Percentiles rank a stretch among this genome's conserved stretches.
These are phyloP conservation scores for Globisporangium paroecandrum DNA, from an alignment of 352 stramenopile genomes.

Conservation along the genomic window DNA sequence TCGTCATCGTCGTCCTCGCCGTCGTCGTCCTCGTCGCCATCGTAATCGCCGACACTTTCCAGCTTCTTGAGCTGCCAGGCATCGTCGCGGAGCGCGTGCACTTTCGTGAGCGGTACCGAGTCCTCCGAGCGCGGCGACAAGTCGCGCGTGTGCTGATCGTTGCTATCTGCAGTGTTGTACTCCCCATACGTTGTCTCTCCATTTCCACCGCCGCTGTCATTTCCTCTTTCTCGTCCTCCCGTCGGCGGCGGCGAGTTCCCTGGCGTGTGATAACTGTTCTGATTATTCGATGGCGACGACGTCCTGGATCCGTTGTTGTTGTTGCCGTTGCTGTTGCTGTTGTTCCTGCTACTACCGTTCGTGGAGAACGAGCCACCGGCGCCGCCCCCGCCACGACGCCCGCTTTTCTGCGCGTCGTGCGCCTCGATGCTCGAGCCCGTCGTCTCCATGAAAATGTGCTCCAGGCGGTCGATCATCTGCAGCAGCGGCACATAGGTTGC, in stretches of 20 bases:
- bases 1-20: slow-evolving; percentile 54
- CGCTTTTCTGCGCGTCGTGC: slow-evolving; percentile 65
- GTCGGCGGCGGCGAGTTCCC: slow-evolving; percentile 12
- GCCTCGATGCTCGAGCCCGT: slow-evolving; percentile 85
- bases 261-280: slow-evolving; percentile 11
- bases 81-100: slow-evolving; percentile 74
- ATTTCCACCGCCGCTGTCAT: neutral
- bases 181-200: neutral
- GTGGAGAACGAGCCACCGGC: slow-evolving; percentile 9
- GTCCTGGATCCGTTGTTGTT: neutral
- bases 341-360: slow-evolving; percentile 6
- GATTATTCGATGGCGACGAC: slow-evolving; percentile 6
- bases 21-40: slow-evolving; percentile 66
- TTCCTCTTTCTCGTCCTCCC: neutral
- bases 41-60: slow-evolving; percentile 54
- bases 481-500: slow-evolving; percentile 80
- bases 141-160: slow-evolving; percentile 16
- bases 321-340: neutral
- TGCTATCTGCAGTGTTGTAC: neutral
- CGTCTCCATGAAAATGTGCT: slow-evolving; percentile 86
- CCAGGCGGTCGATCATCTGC: slow-evolving; percentile 83
- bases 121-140: slow-evolving; percentile 46
- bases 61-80: slow-evolving; percentile 67
- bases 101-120: slow-evolving; percentile 63
- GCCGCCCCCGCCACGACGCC: slow-evolving; percentile 28